A percentile compares a stretch with the other conserved stretches of the same genome.
phyloP scores from a whole-genome alignment of 306 rosid species.

The Adenanthera pavonina region DNA sequence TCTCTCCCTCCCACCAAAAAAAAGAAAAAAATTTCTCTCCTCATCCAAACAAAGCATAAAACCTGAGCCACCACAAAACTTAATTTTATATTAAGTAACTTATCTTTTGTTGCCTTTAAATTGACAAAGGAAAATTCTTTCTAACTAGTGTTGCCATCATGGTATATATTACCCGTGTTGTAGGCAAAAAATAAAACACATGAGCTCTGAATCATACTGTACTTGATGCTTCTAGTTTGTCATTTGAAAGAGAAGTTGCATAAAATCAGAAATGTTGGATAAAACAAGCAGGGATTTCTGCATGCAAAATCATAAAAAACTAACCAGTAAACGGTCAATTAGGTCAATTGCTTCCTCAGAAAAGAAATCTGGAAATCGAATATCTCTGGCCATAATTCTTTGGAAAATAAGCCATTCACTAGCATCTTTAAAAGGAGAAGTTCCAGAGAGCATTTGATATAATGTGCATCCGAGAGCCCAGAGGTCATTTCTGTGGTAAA shows the following conservation, averaged over 20 bases:
- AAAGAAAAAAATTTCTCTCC: too few relatives aligned
- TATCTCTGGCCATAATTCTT: constrained; percentile 94
- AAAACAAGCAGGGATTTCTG: constrained; percentile 20
- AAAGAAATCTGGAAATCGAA: constrained; percentile 89
- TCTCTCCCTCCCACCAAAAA: too few relatives aligned
- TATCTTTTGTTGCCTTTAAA: constrained; percentile 8
- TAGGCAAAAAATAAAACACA: constrained; percentile 31
- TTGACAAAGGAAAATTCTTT: background rate
- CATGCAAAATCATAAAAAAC: constrained; percentile 34
- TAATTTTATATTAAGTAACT: background rate
- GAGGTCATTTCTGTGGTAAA: constrained; percentile 88
- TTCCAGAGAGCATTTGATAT: constrained; percentile 99
- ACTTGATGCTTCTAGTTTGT: constrained; percentile 20
- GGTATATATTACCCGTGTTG: constrained; percentile 7
- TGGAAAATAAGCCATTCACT: constrained; percentile 99
- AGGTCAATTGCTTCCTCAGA: constrained; percentile 89
- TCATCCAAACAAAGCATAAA: too few relatives aligned
- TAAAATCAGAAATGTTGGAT: background rate
- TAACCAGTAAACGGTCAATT: constrained; percentile 85
- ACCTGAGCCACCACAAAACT: background rate
- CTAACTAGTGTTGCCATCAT: background rate
- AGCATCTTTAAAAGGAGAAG: constrained; percentile 98
- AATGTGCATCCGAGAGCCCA: constrained; percentile 99
- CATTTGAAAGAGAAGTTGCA: constrained; percentile 9
- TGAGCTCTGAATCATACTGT: constrained; percentile 17